Evolutionary conservation across 345 rosid genomes (phyloP), one percentile per base, ranked within the genome.

Genomic region (Hirschfeldia incana): DNA sequence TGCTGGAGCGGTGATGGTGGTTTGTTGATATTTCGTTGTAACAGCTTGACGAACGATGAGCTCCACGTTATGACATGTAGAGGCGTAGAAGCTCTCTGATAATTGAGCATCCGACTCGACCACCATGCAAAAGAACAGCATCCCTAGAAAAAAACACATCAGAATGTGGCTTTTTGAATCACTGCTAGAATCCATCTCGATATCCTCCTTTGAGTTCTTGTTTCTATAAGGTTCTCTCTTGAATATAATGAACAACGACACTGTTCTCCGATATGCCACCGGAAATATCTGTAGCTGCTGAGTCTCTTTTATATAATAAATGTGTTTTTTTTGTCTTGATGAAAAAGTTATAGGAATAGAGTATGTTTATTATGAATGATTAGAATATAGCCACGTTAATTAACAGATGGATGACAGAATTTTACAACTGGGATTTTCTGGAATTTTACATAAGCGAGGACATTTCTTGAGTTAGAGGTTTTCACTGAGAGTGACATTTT

Each of bases 31-130:
- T 82, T 91, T 95, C 4, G 81, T 73, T 13, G 82, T n/a, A 8
- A 92, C 93, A 13, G 62, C 89, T 67, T 90, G 89, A 11, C 65
- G 72, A 30, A 92, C 98, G 29, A 91, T 82, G 26, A 73, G 49
- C 74, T 95, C 96, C 42, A 92, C 87, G 83, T 76, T 88, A 2
- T 94, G 89, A 60, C 98, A 92, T 13, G 77, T 86, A 0, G 59
- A 30, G 27, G 73, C 30, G 73, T 92, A 91, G 86, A 89, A 95
- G 36, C 86, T 84, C 75, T 86, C 90, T 1, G 33, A 33, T 55
- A 95, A 67, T 15, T 86, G 83, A 28, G 83, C 93, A 51, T 87
- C 83, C 5, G 81, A 67, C 55, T 83, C 67, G 37, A 15, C n/a
- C 65, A 66, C 53, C 77, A 71, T 65, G 57, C 6, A 12, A 55